phyloP scores from a whole-genome alignment of 202 grass and related monocot species.

The Bolboschoenoplectus hybrid region DNA sequence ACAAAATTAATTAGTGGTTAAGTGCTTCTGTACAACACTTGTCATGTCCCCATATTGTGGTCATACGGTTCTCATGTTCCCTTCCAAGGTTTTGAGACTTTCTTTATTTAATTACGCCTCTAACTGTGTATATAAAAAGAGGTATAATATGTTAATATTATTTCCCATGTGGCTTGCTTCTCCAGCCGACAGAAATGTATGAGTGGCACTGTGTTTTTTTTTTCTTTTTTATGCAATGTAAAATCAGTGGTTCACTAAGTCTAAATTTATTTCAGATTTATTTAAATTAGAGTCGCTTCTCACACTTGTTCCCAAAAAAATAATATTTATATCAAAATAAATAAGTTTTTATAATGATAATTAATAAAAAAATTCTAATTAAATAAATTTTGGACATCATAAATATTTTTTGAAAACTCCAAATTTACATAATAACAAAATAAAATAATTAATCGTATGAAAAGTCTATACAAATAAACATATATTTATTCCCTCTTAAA shows the following conservation, averaged over 20 bases:
- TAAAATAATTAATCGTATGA: no score
- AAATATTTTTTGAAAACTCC: no score
- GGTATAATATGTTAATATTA: background rate
- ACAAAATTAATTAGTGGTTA: background rate
- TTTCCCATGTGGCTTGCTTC: background rate
- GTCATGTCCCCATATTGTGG: background rate
- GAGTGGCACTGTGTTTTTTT: background rate
- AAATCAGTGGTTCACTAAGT: background rate
- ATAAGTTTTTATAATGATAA: no score
- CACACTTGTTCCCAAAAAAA: no score
- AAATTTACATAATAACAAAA: no score
- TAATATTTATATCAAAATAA: no score
- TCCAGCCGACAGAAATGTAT: background rate
- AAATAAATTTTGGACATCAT: no score
- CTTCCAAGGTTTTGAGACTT: background rate
- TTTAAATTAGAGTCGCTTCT: no score
- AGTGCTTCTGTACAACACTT: slow-evolving; percentile 18
- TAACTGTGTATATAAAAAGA: background rate
- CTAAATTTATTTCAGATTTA: background rate
- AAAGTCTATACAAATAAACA: no score
- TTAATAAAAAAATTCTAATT: no score
- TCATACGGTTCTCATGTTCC: slow-evolving; percentile 22
- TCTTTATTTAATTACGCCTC: background rate
- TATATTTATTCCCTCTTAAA: no score
- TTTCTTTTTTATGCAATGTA: background rate